Conservation (phyloP, 164 flowering plant species). For the Aristolochia fimbriata region DNA sequence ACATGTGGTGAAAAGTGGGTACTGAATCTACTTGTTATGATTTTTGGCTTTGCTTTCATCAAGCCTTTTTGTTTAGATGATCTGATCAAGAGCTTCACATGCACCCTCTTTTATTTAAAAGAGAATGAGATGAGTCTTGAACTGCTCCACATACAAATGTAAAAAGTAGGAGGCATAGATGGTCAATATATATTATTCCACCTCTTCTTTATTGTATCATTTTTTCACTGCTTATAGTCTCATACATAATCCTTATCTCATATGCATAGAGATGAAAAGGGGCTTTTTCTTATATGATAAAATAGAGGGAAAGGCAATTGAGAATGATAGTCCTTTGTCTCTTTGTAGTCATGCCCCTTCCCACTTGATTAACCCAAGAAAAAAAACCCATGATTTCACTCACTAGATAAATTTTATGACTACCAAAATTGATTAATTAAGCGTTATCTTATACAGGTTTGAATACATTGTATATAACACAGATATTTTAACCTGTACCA, state of each 20-base stretch:
- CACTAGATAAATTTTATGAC: constrained; percentile 18
- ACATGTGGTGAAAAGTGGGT: not conserved
- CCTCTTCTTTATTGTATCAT: not conserved
- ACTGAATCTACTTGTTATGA: not conserved
- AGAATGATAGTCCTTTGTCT: constrained; percentile 5
- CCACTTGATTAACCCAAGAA: not conserved
- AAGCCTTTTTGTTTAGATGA: not conserved
- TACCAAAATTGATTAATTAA: constrained; percentile 14
- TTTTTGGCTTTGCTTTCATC: not conserved
- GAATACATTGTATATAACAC: no score
- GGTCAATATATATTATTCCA: not conserved
- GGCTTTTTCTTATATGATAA: not conserved
- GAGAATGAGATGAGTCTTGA: not conserved
- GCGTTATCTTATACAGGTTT: no score
- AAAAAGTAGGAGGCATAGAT: not conserved
- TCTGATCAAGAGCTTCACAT: not conserved
- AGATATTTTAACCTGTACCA: no score
- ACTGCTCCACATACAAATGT: no score
- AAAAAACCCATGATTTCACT: constrained; percentile 20
- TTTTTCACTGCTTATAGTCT: not conserved
- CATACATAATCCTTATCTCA: not conserved
- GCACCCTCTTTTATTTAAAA: not conserved
- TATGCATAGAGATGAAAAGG: no score
- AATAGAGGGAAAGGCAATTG: not conserved
- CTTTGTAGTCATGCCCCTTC: not conserved